Evolutionary conservation across 768 basidiomycete species (phyloP).

Genomic region (Neoboletus magnificus): DNA sequence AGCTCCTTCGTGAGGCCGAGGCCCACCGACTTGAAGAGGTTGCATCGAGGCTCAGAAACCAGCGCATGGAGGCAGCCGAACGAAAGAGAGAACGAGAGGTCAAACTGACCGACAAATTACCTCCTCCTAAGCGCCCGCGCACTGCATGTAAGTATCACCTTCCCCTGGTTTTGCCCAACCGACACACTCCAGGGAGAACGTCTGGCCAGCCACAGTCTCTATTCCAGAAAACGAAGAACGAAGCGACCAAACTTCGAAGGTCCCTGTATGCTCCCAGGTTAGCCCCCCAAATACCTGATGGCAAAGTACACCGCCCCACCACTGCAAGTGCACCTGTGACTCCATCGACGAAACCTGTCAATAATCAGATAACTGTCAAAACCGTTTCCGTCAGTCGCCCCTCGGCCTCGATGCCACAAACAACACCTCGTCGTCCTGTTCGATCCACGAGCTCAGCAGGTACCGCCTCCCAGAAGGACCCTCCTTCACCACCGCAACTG

Average conservation of each 20-base stretch:
- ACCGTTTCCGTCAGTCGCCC: conserved; percentile 43
- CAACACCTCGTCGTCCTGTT: conserved; percentile 29
- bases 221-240: conserved; percentile 72
- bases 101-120: conserved; percentile 67
- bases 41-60: conserved; percentile 57
- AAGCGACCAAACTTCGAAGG: conserved; percentile 66
- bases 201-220: conserved; percentile 57
- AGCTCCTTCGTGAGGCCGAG: conserved; percentile 60
- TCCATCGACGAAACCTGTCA: conserved; percentile 25
- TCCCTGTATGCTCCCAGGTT: conserved; percentile 53
- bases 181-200: conserved; percentile 35
- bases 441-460: conserved; percentile 21
- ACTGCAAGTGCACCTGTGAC: conserved; percentile 35
- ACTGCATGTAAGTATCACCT: conserved; percentile 47
- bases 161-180: conserved; percentile 6
- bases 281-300: conserved; percentile 48
- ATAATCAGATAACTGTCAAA: conserved; percentile 50
- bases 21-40: conserved; percentile 62
- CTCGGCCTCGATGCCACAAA: conserved; percentile 10
- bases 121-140: conserved; percentile 61
- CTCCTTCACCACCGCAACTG: conserved; percentile 31
- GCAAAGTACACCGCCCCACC: conserved; percentile 41
- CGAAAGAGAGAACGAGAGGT: conserved; percentile 76
- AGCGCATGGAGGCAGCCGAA: conserved; percentile 67
- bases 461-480: conserved; percentile 11